Conservation (phyloP, 192 early-diverging fungal species). For the Coemansia sp. region DNA sequence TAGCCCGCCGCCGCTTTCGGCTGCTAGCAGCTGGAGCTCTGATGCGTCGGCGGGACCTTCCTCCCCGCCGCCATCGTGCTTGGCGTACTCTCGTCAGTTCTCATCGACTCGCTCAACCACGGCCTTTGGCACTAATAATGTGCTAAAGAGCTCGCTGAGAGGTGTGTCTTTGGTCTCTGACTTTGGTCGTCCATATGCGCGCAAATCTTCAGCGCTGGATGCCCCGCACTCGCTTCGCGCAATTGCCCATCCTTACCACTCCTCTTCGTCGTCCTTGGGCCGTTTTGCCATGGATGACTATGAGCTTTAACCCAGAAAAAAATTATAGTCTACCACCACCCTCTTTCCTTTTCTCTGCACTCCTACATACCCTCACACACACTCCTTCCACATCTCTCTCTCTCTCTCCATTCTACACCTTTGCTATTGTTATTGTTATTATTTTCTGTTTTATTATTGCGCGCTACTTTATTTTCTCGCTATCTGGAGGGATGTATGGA, state of each 20-base stretch:
- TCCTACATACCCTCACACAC: background rate
- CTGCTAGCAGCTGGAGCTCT: constrained; percentile 41
- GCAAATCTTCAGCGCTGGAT: constrained; percentile 26
- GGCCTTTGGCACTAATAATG: constrained; percentile 5
- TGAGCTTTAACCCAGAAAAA: constrained; percentile 17
- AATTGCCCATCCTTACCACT: constrained; percentile 28
- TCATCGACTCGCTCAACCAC: constrained; percentile 47
- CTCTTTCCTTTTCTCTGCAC: background rate
- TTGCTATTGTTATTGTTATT: constrained; percentile 5
- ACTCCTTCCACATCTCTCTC: background rate
- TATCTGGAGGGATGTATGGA: constrained; percentile 6
- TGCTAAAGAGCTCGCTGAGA: constrained; percentile 21
- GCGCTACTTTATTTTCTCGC: background rate
- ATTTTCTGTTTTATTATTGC: constrained; percentile 11
- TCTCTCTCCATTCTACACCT: background rate
- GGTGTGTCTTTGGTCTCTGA: constrained; percentile 13
- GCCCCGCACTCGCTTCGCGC: constrained; percentile 34
- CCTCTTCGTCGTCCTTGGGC: constrained; percentile 32
- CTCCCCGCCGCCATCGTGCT: constrained; percentile 13
- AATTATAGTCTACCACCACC: background rate
- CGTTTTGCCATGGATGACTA: constrained; percentile 46
- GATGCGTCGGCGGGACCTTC: constrained; percentile 21
- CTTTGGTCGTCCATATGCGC: constrained; percentile 26
- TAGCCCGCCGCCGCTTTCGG: constrained; percentile 41
- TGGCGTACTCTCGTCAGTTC: constrained; percentile 41